Evolutionary conservation across 345 rosid species (phyloP), one percentile per base, ranked within the genome.

Genomic region (Eucalyptus cloeziana): DNA sequence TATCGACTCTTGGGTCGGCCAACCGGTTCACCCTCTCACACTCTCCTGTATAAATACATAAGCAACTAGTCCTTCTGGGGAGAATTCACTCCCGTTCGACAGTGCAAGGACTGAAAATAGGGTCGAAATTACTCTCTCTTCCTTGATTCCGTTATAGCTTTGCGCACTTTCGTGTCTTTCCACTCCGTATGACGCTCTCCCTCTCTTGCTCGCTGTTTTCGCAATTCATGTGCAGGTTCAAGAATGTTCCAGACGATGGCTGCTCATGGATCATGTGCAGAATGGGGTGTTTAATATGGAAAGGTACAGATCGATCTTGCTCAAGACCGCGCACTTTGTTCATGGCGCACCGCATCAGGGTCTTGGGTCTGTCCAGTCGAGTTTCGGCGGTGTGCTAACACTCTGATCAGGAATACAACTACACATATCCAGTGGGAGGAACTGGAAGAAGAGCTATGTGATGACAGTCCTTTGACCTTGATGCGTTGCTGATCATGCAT

Each of bases 321-420:
- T 90, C 91, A 90, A 88, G 91, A 76, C 90, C 90, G 88, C 88
- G 90, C 88, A 90, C 24, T 88, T 88, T 88, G 58, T 58, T 45
- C 87, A 88, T 81, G 90, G 54, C 31, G 87, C 88, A 86, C 67
- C 71, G 87, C 91, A 86, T 90, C 91, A 30, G 87, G 87, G 87
- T 90, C 67, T 86, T 3, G 49, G 86, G 85, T 11, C 44, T 22
- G n/a, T 87, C 80, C 25, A 5, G 14, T 71, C 13, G 4, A 33
- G 80, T 69, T 31, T 69, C 4, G 24, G 6, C 24, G 31, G 31
- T 9, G 43, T 69, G 80, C 13, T 69, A 31, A 4, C 10, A 19
- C 45, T 3, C 37, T 71, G 25, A 71, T 33, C 81, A 9, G 21
- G 25, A 19, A 10, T 33, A 9, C 81, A 71, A 71, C 81, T 10